These are phyloP conservation scores for Mucor saturninus DNA, from an alignment of 371 early-diverging fungal genomes.

Conservation along the genomic window DNA sequence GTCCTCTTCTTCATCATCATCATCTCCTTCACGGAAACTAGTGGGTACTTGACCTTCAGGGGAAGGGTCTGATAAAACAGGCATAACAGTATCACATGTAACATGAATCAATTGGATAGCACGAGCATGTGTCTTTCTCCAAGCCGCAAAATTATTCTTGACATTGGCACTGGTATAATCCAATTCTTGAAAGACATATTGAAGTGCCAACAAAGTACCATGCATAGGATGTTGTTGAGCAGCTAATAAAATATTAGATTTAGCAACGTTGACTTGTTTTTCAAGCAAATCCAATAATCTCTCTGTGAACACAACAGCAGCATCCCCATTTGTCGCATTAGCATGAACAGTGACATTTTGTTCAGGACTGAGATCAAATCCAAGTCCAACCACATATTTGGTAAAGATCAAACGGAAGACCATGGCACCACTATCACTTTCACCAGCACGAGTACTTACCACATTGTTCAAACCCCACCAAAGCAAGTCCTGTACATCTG, in stretches of 20 bases:
- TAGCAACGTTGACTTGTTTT: slow-evolving; percentile 59
- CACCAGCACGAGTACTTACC: slow-evolving; percentile 74
- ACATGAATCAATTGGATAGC: slow-evolving; percentile 53
- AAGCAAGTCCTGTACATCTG: slow-evolving; percentile 59
- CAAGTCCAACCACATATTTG: slow-evolving; percentile 71
- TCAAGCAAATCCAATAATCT: slow-evolving; percentile 59
- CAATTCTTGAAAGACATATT: slow-evolving; percentile 66
- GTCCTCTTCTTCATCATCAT: slow-evolving; percentile 61
- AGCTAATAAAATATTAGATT: slow-evolving; percentile 66
- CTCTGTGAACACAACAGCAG: slow-evolving; percentile 47
- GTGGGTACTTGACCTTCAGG: slow-evolving; percentile 86
- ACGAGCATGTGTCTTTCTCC: slow-evolving; percentile 51
- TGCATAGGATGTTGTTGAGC: slow-evolving; percentile 77
- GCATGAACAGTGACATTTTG: slow-evolving; percentile 11
- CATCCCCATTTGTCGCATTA: neutral
- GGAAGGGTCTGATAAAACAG: slow-evolving; percentile 75
- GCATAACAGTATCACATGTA: slow-evolving; percentile 66
- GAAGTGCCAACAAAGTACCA: slow-evolving; percentile 75
- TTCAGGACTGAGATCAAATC: slow-evolving; percentile 52
- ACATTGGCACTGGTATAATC: slow-evolving; percentile 48
- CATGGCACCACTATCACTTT: slow-evolving; percentile 85
- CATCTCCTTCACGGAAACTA: slow-evolving; percentile 73
- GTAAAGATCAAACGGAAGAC: slow-evolving; percentile 78
- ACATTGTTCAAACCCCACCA: slow-evolving; percentile 69
- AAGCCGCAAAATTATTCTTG: slow-evolving; percentile 37